These are phyloP conservation scores for Aspergillus unguis DNA, from an alignment of 2,329 filamentous ascomycete genomes.

Conservation along the genomic window DNA sequence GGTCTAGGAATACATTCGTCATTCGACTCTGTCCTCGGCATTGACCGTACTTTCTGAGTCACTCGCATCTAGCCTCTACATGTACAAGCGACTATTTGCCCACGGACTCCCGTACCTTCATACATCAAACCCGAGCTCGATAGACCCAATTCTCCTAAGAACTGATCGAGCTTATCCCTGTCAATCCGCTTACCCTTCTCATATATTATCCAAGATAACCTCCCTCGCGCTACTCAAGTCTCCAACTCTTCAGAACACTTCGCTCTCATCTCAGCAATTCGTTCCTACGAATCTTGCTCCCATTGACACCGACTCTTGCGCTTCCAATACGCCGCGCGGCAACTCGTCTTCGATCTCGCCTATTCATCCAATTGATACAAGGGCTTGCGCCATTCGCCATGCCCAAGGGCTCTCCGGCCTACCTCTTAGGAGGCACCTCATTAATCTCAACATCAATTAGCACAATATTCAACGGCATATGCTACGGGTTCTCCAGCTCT, in stretches of 20 bases:
- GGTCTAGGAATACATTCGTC: neutral
- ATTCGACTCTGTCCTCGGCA: neutral
- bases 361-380: neutral
- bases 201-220: neutral
- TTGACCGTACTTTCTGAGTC: slow-evolving; percentile 1
- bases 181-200: neutral
- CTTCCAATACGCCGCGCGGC: too few species aligned
- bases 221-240: too few species aligned
- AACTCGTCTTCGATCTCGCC: neutral
- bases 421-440: slow-evolving; percentile 25
- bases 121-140: slow-evolving; percentile 15
- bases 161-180: neutral
- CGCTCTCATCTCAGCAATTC: neutral
- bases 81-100: slow-evolving; percentile 13
- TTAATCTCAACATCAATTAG: slow-evolving; percentile 24
- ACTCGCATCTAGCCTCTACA: neutral
- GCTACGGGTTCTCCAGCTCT: slow-evolving; percentile 22
- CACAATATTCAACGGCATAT: slow-evolving; percentile 31
- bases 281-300: neutral
- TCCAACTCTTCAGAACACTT: too few species aligned
- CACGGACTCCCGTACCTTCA: slow-evolving; percentile 17
- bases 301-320: too few species aligned
- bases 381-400: slow-evolving; percentile 3
- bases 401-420: slow-evolving; percentile 14
- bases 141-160: slow-evolving; percentile 8